These are phyloP conservation scores for Neoascochyta sp. DNA, from an alignment of 2,329 filamentous ascomycete species.

Conservation along the genomic window DNA sequence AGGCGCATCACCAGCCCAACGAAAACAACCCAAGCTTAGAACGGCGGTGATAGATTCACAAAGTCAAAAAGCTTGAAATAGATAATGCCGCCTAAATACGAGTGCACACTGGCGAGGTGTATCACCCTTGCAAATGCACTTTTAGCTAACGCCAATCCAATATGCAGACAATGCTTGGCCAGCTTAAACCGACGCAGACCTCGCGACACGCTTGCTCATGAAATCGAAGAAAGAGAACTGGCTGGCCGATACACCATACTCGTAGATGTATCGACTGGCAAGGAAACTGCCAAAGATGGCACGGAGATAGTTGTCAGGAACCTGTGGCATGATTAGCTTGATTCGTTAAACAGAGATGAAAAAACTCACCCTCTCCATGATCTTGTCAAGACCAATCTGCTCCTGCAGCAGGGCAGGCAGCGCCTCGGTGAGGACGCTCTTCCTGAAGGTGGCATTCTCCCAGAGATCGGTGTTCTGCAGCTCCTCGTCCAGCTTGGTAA, in stretches of 20 bases:
- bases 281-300: conserved; percentile 96
- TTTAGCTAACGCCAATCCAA: too few relatives aligned
- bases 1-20: too few relatives aligned
- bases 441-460: conserved; percentile 74
- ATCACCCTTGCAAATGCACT: too few relatives aligned
- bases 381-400: conserved; percentile 86
- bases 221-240: conserved; percentile 99
- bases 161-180: too few relatives aligned
- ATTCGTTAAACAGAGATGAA: neutral
- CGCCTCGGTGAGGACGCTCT: conserved; percentile 76
- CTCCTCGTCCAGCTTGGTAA: conserved; percentile 96
- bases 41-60: too few relatives aligned
- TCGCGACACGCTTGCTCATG: conserved; percentile 50
- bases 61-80: too few relatives aligned
- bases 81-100: too few relatives aligned
- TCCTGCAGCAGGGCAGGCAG: conserved; percentile 78
- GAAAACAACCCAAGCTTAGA: too few relatives aligned
- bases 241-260: conserved; percentile 86
- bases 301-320: conserved; percentile 87
- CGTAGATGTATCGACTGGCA: conserved; percentile 92
- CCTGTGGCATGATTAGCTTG: conserved; percentile 43
- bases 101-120: too few relatives aligned
- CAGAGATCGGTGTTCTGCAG: conserved; percentile 90
- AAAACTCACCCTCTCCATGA: conserved; percentile 67
- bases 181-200: too few relatives aligned